Base-by-base conservation (phyloP, 2,329 filamentous ascomycete genomes). In the Lecanicillium sp. region DNA sequence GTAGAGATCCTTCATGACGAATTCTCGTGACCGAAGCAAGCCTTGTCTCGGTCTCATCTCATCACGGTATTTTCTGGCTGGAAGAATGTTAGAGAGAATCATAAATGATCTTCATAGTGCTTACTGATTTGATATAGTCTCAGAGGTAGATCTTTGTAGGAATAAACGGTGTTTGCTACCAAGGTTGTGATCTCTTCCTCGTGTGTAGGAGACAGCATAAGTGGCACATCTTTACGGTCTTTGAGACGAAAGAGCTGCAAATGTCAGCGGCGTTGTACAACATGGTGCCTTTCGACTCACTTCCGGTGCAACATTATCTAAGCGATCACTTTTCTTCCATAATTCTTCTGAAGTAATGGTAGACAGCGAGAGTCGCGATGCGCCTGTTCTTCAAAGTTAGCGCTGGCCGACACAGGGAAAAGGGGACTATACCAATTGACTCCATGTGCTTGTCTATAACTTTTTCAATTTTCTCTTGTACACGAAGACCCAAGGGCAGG, bases 1-100 rank as follows among this genome's bases (percentile, higher is more conserved):
- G 64, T 98, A 98, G 1, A 98, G 77, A 64, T 98, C 93, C 66
- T 98, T 98, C 93, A 98, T 98, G 56, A 89, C 69, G 59, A 98
- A 98, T 60, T 98, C 93, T 52, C 90, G 83, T 1, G 88, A 86
- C 9, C 93, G 83, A 8, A 98, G 72, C 2, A 98, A 73, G 11
- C 93, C 93, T 57, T 95, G 87, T 26, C 93, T 80, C 17, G 93
- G 93, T 21, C 93, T 79, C 49, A 85, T 78, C 67, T 98, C 93
- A 68, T 98, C 93, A 41, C 93, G 82, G 61, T 97, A 98, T 66
- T 98, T 98, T 39, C 91, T 80, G 24, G 88, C 85, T 88, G 52
- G 2, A 17, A 19, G 3, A 19, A 11, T 39, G 53, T 65, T 29
- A 65, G 56, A 21, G 26, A 20, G 17, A 5, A 3, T 5, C 20